phyloP scores from a whole-genome alignment of 2,329 filamentous ascomycete genomes.

The Fusarium brevicatenulatum region DNA sequence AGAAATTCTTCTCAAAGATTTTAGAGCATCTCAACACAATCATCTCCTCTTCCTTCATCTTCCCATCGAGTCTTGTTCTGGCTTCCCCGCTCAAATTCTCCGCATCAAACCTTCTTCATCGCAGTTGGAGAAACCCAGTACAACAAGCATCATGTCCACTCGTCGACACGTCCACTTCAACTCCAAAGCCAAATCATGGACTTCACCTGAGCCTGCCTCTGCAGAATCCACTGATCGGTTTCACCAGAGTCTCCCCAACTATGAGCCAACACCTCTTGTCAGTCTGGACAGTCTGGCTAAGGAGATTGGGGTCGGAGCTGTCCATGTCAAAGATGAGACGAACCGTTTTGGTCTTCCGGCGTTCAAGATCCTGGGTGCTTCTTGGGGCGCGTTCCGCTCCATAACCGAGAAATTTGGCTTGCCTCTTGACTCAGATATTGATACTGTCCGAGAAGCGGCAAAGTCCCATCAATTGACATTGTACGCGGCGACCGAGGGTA shows the following conservation, averaged over 20 bases:
- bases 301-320: constrained; percentile 64
- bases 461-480: constrained; percentile 53
- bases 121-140: neutral
- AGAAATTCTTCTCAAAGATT: too few species aligned
- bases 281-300: constrained; percentile 63
- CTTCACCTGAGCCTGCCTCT: constrained; percentile 10
- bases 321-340: constrained; percentile 79
- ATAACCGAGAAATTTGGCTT: constrained; percentile 58
- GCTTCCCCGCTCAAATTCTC: neutral
- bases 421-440: constrained; percentile 54
- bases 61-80: neutral
- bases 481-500: constrained; percentile 77
- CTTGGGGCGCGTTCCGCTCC: constrained; percentile 74
- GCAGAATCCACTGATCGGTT: constrained; percentile 53
- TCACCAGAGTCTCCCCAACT: constrained; percentile 67
- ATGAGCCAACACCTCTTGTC: constrained; percentile 63
- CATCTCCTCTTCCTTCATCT: accelerated
- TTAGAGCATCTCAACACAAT: too few species aligned
- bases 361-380: constrained; percentile 84
- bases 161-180: constrained; percentile 44
- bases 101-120: neutral
- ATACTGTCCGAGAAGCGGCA: constrained; percentile 53
- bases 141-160: constrained; percentile 27
- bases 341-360: constrained; percentile 74
- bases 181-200: constrained; percentile 26